A percentile compares a stretch with the other conserved stretches of the same genome.
Conservation (phyloP, 768 basidiomycete species). For the Harrya chromipes region DNA sequence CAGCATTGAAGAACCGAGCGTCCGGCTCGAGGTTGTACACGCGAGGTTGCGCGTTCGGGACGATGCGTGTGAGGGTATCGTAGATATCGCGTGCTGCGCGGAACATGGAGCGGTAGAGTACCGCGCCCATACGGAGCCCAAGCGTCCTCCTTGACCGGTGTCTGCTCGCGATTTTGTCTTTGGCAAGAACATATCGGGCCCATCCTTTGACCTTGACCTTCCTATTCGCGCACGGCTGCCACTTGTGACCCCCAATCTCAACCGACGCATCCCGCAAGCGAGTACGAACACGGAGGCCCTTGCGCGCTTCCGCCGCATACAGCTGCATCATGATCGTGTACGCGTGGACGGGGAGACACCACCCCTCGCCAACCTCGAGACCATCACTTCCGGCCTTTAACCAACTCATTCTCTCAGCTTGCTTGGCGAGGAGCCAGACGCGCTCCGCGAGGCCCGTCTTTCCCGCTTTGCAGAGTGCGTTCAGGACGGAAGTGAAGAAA, state of each 20-base stretch:
- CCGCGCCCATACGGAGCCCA: constrained; percentile 28
- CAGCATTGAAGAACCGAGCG: constrained; percentile 66
- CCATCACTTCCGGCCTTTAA: constrained; percentile 16
- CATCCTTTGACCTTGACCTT: constrained; percentile 34
- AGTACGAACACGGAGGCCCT: constrained; percentile 17
- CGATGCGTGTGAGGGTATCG: constrained; percentile 19
- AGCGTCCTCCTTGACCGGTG: constrained; percentile 26
- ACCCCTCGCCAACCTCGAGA: constrained; percentile 39
- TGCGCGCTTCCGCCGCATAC: constrained; percentile 47
- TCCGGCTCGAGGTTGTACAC: constrained; percentile 47
- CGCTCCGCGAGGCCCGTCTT: constrained; percentile 54
- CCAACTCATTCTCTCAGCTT: constrained; percentile 59
- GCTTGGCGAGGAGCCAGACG: constrained; percentile 60
- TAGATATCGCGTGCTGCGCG: constrained; percentile 31
- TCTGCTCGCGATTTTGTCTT: constrained; percentile 16
- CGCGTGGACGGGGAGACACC: constrained; percentile 62
- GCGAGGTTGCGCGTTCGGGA: constrained; percentile 24
- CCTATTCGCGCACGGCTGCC: constrained; percentile 14
- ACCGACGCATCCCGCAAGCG: constrained; percentile 1
- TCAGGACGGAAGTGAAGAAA: constrained; percentile 56
- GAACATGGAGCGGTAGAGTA: constrained; percentile 38
- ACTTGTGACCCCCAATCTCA: constrained; percentile 8
- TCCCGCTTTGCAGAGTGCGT: constrained; percentile 57
- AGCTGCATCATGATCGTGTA: constrained; percentile 72
- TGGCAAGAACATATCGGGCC: constrained; percentile 32